phyloP scores from a whole-genome alignment of 805 yeast genomes.

The Pichia exigua region DNA sequence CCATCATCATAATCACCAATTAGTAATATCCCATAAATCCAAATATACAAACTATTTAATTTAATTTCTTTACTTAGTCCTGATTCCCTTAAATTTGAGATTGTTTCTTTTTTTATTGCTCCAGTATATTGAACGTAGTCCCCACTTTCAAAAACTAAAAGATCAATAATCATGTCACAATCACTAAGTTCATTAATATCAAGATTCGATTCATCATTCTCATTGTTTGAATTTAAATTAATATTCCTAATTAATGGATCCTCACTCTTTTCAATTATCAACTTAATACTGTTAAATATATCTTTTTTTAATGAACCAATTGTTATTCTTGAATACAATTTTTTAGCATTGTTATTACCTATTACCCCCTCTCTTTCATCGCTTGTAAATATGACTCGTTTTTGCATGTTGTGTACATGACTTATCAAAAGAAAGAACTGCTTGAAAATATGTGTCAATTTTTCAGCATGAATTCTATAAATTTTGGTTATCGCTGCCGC shows the following conservation, averaged over 20 bases:
- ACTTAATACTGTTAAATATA: neutral
- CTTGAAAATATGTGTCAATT: too few relatives aligned
- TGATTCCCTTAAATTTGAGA: neutral
- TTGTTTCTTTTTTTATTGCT: neutral
- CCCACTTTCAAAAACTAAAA: neutral
- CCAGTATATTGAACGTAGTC: conserved; percentile 6
- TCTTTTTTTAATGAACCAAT: neutral
- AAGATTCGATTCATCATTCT: neutral
- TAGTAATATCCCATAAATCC: conserved; percentile 7
- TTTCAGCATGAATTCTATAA: neutral
- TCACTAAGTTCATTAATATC: neutral
- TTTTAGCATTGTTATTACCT: neutral
- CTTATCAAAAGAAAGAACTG: neutral
- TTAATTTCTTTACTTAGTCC: neutral
- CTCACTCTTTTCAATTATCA: neutral
- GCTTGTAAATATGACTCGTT: neutral
- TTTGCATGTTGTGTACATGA: neutral
- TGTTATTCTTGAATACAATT: neutral
- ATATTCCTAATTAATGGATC: neutral
- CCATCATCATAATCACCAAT: conserved; percentile 4
- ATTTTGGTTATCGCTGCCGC: neutral
- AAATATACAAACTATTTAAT: neutral
- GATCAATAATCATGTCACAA: neutral
- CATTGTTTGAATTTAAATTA: neutral
- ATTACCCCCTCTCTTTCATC: neutral